These are phyloP conservation scores for Datura wrightii DNA, from an alignment of 257 asterid genomes.

Conservation along the genomic window DNA sequence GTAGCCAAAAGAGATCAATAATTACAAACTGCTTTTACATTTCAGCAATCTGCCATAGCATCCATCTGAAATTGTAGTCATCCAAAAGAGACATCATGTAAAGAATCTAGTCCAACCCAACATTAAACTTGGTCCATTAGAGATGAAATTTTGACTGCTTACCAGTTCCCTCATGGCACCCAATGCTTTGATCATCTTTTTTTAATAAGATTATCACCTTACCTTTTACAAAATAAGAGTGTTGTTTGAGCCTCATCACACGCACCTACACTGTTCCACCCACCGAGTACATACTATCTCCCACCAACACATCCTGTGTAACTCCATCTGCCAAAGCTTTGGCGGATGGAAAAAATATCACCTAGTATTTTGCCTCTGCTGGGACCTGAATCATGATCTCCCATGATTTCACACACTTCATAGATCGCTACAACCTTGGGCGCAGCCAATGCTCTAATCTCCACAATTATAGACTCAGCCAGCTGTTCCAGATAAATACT, in stretches of 20 bases:
- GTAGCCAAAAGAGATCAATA: conserved; percentile 6
- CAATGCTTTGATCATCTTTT: background rate
- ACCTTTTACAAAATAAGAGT: background rate
- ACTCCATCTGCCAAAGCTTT: background rate
- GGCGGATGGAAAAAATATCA: background rate
- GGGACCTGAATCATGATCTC: background rate
- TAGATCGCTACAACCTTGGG: background rate
- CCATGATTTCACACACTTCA: background rate
- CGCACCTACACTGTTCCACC: background rate
- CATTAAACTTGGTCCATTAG: background rate
- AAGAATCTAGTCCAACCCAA: background rate
- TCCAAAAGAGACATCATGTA: conserved; percentile 1
- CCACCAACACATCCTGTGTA: background rate
- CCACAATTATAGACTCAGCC: background rate
- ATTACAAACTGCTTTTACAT: background rate
- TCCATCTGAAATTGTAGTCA: background rate
- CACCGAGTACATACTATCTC: background rate
- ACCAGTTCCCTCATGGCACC: background rate
- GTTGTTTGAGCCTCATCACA: background rate
- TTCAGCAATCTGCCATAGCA: background rate
- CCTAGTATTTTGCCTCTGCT: background rate
- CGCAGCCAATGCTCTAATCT: background rate
- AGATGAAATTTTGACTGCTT: background rate
- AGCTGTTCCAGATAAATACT: background rate
- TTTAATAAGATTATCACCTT: background rate